phyloP scores from a whole-genome alignment of 495 filamentous ascomycete genomes.

The Penicillium roqueforti region DNA sequence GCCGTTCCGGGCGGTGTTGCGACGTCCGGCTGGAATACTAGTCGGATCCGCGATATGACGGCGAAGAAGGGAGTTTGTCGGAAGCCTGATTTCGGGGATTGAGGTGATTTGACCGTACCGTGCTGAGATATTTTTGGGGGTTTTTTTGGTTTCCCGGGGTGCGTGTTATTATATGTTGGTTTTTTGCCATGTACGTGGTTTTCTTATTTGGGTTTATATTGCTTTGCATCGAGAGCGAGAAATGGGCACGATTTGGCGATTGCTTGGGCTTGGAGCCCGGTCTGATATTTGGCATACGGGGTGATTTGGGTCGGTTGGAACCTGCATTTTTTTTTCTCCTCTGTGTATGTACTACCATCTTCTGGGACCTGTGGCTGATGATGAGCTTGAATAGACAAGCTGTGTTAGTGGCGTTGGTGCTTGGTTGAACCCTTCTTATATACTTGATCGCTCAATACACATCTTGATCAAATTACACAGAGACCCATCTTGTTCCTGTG shows the following conservation, averaged over 20 bases:
- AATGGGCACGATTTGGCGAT: neutral
- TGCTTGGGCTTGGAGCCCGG: neutral
- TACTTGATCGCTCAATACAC: neutral
- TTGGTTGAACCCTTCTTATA: neutral
- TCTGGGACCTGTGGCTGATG: neutral
- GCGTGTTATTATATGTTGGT: neutral
- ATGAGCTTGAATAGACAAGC: neutral
- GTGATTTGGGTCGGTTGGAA: neutral
- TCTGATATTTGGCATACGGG: neutral
- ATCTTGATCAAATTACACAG: neutral
- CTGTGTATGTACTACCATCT: neutral
- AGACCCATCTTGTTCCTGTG: neutral
- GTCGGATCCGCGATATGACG: constrained; percentile 32
- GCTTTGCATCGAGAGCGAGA: neutral
- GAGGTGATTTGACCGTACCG: neutral
- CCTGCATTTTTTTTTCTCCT: neutral
- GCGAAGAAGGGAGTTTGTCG: constrained; percentile 31
- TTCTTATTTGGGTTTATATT: neutral
- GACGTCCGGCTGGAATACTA: constrained; percentile 37
- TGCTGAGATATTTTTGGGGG: neutral
- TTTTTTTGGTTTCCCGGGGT: neutral
- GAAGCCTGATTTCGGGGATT: constrained; percentile 30
- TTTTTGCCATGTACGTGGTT: neutral
- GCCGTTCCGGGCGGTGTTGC: constrained; percentile 14
- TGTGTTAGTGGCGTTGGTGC: constrained; percentile 2